Base-by-base conservation (phyloP, 352 stramenopile species). In the Albugo candida region DNA sequence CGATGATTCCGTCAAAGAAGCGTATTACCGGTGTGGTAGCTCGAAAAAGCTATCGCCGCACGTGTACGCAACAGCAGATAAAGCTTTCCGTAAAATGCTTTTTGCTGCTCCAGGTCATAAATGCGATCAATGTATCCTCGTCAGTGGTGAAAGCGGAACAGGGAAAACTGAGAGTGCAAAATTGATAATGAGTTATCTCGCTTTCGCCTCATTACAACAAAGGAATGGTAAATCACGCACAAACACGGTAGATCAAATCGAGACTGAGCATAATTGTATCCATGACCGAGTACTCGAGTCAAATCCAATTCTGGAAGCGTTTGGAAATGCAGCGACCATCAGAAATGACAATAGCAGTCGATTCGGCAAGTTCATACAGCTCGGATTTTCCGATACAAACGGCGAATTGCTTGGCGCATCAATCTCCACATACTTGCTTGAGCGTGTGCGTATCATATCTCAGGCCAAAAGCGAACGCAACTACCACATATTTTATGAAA, bases 401-500 rank as follows among this genome's bases (percentile, higher is more conserved):
- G 79, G 79, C n/a, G 65, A 84, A 56, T 79, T 92, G 65, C 61
- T 86, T 11, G 80, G 78, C 18, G 80, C 68, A 2, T 65, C 65
- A 8, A 86, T 92, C 46, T 81, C 73, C 11, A 97, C 91, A 13
- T 98, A 98, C 47, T 56, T 98, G 18, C 59, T 98, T 5, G 94
- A 98, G 59, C 95, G 96, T 47, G 87, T 96, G 11, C 75, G 93
- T 13, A 62, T 98, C 3, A 83, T 98, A 20, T 85, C 74, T 1
- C 89, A 96, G 39, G 73, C 70, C 36, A 76, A 89, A n/a, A 85
- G 83, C 5, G 94, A 99, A 56, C 82, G 94, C 24, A 97, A 95
- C 49, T 99, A 97, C 61, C 94, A 99, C 56, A 93, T 97, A 49
- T 99, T 99, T 52, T 99, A 99, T 58, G 91, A 98, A 60, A 68